Evolutionary conservation across 495 filamentous ascomycete species (phyloP), one percentile per base, ranked within the genome.

Genomic region (Thozetella sp.): DNA sequence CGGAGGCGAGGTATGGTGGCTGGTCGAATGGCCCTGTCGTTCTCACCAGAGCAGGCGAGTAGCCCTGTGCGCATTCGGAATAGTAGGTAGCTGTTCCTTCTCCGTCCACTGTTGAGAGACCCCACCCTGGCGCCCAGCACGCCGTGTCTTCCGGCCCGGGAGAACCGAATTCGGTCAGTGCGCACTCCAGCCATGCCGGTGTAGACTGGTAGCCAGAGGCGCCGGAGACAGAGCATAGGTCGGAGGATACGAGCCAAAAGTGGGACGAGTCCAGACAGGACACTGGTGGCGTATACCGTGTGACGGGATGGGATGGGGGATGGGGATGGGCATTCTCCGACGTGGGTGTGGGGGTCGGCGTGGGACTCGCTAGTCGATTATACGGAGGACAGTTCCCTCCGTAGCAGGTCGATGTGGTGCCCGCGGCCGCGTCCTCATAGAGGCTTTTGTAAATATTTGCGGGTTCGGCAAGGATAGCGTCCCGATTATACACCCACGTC

Each of bases 121-220:
- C 30, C 6, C 15, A 6, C n/a, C n/a, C n/a, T n/a, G n/a, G n/a
- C 22, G 40, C 23, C 19, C 51, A 51, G 40, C 55, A 57, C 22
- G 2, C 23, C 23, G 45, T 3, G 12, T 51, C 34, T 2, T 20
- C 4, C 20, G 11, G 13, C 22, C 30, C 24, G 13, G 55, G 55
- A 2, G 25, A 22, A n/a, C 55, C 55, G 24, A 45, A 37, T 19
- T 25, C 25, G 43, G 43, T 51, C 22, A 57, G 1, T 22, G 55
- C 51, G 55, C 55, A 57, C 22, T 51, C 9, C 13, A 57, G 55
- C 55, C 55, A 57, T 3, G 43, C 17, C 43, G 55, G 54, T 17
- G n/a, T 34, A 6, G 6, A n/a, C n/a, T n/a, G n/a, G n/a, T n/a
- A n/a, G n/a, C n/a, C 30, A 22, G n/a, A 13, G 3, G 12, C 3